A percentile compares a stretch with the other conserved stretches of the same genome.
Conservation (phyloP, 2,329 filamentous ascomycete genomes). For the Aureobasidium lini region DNA sequence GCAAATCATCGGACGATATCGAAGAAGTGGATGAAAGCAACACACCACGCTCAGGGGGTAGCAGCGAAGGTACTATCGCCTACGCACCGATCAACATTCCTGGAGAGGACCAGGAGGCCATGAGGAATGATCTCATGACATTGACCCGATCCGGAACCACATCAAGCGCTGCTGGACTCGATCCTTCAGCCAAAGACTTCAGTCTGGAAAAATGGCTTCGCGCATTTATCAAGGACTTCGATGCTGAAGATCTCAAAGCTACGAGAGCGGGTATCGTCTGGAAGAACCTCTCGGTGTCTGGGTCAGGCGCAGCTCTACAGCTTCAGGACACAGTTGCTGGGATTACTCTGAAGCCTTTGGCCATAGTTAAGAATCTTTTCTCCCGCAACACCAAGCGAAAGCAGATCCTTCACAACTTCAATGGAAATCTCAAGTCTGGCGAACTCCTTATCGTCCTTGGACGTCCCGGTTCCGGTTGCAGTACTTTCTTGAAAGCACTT, state of each 20-base stretch:
- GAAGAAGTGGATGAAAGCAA: not conserved
- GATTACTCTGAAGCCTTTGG: constrained; percentile 46
- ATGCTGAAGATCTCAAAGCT: constrained; percentile 48
- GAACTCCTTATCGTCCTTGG: constrained; percentile 49
- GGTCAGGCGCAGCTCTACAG: constrained; percentile 59
- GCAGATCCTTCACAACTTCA: constrained; percentile 48
- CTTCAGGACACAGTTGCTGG: constrained; percentile 61
- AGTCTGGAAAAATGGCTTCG: constrained; percentile 47
- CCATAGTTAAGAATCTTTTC: constrained; percentile 32
- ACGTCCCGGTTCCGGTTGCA: constrained; percentile 59
- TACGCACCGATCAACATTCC: constrained; percentile 3
- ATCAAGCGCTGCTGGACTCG: constrained; percentile 39
- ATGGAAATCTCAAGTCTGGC: constrained; percentile 45
- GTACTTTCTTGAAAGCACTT: constrained; percentile 56
- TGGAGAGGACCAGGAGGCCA: not conserved
- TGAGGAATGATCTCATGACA: not conserved
- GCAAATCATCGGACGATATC: not conserved
- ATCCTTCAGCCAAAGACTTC: constrained; percentile 46
- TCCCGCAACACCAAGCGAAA: constrained; percentile 27
- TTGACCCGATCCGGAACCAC: not conserved
- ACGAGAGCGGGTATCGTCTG: constrained; percentile 55
- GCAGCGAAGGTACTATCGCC: not conserved
- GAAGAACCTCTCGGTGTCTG: constrained; percentile 58
- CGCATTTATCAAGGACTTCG: constrained; percentile 43
- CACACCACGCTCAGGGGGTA: not conserved